Base-by-base conservation (phyloP, 2,329 filamentous ascomycete species). In the Aspergillus proliferans region DNA sequence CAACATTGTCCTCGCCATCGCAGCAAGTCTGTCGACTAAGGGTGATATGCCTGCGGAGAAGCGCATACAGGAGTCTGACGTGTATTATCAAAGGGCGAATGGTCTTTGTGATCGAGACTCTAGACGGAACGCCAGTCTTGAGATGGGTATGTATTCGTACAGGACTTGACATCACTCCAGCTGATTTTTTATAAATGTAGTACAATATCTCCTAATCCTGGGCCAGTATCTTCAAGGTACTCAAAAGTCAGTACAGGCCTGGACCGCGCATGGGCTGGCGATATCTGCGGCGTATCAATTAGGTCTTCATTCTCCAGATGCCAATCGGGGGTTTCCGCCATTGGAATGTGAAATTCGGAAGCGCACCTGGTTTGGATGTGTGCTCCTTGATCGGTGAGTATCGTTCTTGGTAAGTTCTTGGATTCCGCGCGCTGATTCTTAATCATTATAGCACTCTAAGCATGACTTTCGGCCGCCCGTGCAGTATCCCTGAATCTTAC, bases 141-240 rank as follows among this genome's bases (percentile, higher is more conserved):
- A 63, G 50, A 26, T 26, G 12, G 40, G 40, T 43, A 43, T 43
- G 39, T 36, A 18, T 9, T 6, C 6, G 8, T 43, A 15, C 15
- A 15, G 15, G 12, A 14, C 9, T 24, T 28, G 10, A 4, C 6
- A 24, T n/a, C 10, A 12, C 21, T 10, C 2, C 12, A 43, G 5
- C 19, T 14, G 14, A 26, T 3, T 10, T 8, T 3, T 18, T 12
- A 21, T 21, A 3, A 19, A 9, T 8, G 12, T 47, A 71, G 76
- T 80, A 0, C 76, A 80, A 56, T 72, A 71, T 39, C 66, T 80
- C 6, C 64, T 81, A 0, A 50, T 81, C 0, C 68, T 74, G 53
- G 71, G 71, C 4, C 75, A 77, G 43, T 81, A 80, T 49, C 66
- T 80, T 0, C 77, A 81, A 54, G 76, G 78, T 2, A 79, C 77